Evolutionary conservation across 768 basidiomycete species (phyloP).

Genomic region (Macrolepiota dolichaula): DNA sequence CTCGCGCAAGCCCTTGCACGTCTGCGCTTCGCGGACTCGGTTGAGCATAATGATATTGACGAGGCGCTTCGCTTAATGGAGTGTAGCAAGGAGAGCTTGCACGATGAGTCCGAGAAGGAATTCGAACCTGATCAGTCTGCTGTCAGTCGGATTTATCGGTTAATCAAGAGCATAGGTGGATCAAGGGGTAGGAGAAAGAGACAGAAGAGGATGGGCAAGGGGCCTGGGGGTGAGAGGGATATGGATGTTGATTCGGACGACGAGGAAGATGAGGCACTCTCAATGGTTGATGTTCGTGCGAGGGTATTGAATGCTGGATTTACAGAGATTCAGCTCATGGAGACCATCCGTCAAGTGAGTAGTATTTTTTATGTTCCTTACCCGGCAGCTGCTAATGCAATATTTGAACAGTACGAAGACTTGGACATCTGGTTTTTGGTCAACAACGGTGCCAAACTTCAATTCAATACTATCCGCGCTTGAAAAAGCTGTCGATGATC

Average conservation of each 20-base stretch:
- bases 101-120: slow-evolving; percentile 73
- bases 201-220: slow-evolving; percentile 58
- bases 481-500: not conserved
- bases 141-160: slow-evolving; percentile 81
- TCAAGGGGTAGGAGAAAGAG: slow-evolving; percentile 29
- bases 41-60: slow-evolving; percentile 87
- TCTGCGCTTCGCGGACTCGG: slow-evolving; percentile 77
- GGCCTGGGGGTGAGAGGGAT: slow-evolving; percentile 67
- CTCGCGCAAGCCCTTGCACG: slow-evolving; percentile 94
- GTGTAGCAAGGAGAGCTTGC: slow-evolving; percentile 88
- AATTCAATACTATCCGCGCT: slow-evolving; percentile 21
- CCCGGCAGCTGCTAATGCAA: slow-evolving; percentile 14
- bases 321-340: slow-evolving; percentile 88
- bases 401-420: slow-evolving; percentile 71
- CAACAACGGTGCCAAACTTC: slow-evolving; percentile 80
- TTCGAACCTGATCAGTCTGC: slow-evolving; percentile 73
- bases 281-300: slow-evolving; percentile 84
- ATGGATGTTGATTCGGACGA: slow-evolving; percentile 69
- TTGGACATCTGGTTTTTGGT: slow-evolving; percentile 78
- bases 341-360: slow-evolving; percentile 76
- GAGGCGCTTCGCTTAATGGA: slow-evolving; percentile 97
- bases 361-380: not conserved
- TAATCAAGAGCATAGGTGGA: slow-evolving; percentile 84
- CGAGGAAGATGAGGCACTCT: slow-evolving; percentile 67
- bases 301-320: slow-evolving; percentile 84